These are phyloP conservation scores for Tricholoma hemisulphureum DNA, from an alignment of 768 basidiomycete species.

Conservation along the genomic window DNA sequence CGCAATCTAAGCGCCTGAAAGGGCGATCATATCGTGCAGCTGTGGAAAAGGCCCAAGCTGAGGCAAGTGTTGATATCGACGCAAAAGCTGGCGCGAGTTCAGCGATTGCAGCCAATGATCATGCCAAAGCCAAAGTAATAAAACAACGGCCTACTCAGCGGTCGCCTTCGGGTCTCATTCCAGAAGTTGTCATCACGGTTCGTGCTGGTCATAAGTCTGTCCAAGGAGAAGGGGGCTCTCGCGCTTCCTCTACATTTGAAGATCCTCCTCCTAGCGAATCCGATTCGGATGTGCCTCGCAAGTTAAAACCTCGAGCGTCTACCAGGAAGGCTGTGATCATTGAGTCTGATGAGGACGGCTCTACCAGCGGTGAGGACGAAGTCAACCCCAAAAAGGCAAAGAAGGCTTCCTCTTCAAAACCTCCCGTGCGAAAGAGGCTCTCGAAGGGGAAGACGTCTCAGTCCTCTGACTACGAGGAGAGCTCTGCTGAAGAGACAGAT, in stretches of 20 bases:
- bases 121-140: conserved; percentile 5
- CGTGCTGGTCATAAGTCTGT: conserved; percentile 19
- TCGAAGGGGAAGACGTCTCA: conserved; percentile 23
- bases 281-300: conserved; percentile 36
- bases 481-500: conserved; percentile 32
- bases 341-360: conserved; percentile 50
- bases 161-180: conserved; percentile 39
- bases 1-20: conserved; percentile 65
- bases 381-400: conserved; percentile 26
- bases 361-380: conserved; percentile 45
- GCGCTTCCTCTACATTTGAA: conserved; percentile 32
- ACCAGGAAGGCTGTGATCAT: conserved; percentile 44
- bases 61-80: conserved; percentile 4
- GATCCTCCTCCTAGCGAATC: conserved; percentile 36
- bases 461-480: conserved; percentile 44
- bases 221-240: conserved; percentile 22
- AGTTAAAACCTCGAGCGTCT: conserved; percentile 40
- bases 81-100: conserved; percentile 3
- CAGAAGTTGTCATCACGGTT: conserved; percentile 57
- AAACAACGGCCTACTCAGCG: conserved; percentile 18
- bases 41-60: conserved; percentile 38
- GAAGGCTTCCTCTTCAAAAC: conserved; percentile 18
- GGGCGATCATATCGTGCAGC: conserved; percentile 73
- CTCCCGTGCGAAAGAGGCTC: conserved; percentile 19
- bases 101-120: conserved; percentile 16